Evolutionary conservation across 768 basidiomycete genomes (phyloP).

Genomic region (Kwoniella sp.): DNA sequence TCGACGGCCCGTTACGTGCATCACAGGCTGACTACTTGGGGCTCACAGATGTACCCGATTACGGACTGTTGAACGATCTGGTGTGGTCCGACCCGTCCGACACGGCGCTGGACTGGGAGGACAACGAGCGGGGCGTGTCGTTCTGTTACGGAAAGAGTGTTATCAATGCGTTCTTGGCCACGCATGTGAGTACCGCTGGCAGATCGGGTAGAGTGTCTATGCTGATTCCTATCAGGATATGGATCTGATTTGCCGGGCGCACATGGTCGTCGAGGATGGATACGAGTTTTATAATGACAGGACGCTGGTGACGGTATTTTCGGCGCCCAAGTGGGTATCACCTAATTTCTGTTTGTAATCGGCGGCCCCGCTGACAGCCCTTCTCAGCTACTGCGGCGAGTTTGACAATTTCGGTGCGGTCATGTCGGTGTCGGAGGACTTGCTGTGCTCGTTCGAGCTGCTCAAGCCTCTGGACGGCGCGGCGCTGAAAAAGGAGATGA

Average conservation of each 20-base stretch:
- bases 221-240: conserved; percentile 61
- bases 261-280: conserved; percentile 96
- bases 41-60: conserved; percentile 84
- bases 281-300: conserved; percentile 99
- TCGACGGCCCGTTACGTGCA: no score
- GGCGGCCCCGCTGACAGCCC: no score
- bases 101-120: conserved; percentile 97
- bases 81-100: conserved; percentile 98
- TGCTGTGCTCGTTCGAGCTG: conserved; percentile 94
- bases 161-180: conserved; percentile 85
- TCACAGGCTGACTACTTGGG: background rate
- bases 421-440: conserved; percentile 87
- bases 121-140: conserved; percentile 97
- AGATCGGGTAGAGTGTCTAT: background rate
- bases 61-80: conserved; percentile 91
- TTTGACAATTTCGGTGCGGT: conserved; percentile 50
- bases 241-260: conserved; percentile 98
- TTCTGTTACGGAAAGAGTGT: conserved; percentile 98
- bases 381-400: conserved; percentile 51
- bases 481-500: conserved; percentile 95
- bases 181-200: conserved; percentile 41
- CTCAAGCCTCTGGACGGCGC: conserved; percentile 92
- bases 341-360: no score
- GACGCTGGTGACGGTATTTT: conserved; percentile 96
- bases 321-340: conserved; percentile 94